Percentiles rank a stretch among this genome's conserved stretches.
Evolutionary conservation across 176 grass and related monocot genomes (phyloP).

Genomic region (Oryza longistaminata): DNA sequence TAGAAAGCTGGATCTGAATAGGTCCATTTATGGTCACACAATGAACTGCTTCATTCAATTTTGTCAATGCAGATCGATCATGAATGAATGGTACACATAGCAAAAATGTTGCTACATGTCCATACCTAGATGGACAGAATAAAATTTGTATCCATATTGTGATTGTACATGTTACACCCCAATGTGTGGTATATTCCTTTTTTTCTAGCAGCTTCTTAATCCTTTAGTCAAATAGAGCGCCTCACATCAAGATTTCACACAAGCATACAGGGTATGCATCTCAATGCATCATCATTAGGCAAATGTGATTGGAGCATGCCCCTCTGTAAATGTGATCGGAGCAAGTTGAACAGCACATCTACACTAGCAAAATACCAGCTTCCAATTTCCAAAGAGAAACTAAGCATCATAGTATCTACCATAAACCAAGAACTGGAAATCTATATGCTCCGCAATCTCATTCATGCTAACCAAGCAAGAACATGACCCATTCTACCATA

Average conservation of each 20-base stretch:
- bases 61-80: neutral
- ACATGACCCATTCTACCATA: no score
- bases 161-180: neutral
- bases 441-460: no score
- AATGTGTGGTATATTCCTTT: neutral
- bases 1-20: slow-evolving; percentile 30
- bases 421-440: no score
- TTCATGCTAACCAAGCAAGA: no score
- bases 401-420: no score
- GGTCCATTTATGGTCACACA: slow-evolving; percentile 9
- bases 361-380: no score
- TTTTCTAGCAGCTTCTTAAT: neutral
- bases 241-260: neutral
- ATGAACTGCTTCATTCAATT: slow-evolving; percentile 34
- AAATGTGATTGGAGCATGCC: neutral
- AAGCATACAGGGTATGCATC: neutral
- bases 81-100: slow-evolving; percentile 34
- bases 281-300: neutral
- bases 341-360: no score
- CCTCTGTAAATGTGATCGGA: neutral
- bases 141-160: slow-evolving; percentile 23
- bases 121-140: slow-evolving; percentile 38
- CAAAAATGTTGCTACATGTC: slow-evolving; percentile 36
- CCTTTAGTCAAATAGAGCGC: neutral
- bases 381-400: no score